These are phyloP conservation scores for Parvularia atlantis DNA, from an alignment of 78 protist species.

Conservation along the genomic window DNA sequence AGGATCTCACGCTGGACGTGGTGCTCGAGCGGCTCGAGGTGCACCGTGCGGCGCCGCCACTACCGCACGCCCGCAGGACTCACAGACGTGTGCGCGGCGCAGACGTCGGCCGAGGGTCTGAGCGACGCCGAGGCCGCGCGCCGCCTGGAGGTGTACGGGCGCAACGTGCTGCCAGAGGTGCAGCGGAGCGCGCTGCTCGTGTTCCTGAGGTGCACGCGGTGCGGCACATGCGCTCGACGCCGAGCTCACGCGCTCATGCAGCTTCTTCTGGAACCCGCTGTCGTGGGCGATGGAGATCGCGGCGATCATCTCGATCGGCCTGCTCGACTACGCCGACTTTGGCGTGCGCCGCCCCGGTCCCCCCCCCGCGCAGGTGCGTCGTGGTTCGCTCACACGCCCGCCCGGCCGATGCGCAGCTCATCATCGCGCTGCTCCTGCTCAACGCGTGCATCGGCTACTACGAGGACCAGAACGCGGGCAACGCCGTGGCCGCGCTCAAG, in stretches of 20 bases:
- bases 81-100: too few relatives aligned
- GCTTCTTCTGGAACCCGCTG: slow-evolving; percentile 65
- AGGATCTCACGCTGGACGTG: too few relatives aligned
- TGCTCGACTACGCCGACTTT: slow-evolving; percentile 43
- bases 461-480: slow-evolving; percentile 73
- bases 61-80: too few relatives aligned
- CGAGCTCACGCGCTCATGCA: slow-evolving; percentile 8
- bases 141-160: slow-evolving; percentile 20
- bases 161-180: slow-evolving; percentile 29
- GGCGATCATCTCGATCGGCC: slow-evolving; percentile 43
- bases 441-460: slow-evolving; percentile 68
- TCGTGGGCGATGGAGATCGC: slow-evolving; percentile 67
- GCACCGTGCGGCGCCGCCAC: too few relatives aligned
- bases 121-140: slow-evolving; percentile 16
- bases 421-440: slow-evolving; percentile 39
- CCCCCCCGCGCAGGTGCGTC: too few relatives aligned
- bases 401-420: slow-evolving; percentile 44
- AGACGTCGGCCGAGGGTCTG: too few relatives aligned
- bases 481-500: slow-evolving; percentile 76
- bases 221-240: not conserved
- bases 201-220: not conserved
- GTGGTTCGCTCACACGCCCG: too few relatives aligned
- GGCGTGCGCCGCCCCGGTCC: not conserved
- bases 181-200: not conserved
- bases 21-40: too few relatives aligned